Base-by-base conservation (phyloP, 2,329 filamentous ascomycete species). In the Massarina eburnea region DNA sequence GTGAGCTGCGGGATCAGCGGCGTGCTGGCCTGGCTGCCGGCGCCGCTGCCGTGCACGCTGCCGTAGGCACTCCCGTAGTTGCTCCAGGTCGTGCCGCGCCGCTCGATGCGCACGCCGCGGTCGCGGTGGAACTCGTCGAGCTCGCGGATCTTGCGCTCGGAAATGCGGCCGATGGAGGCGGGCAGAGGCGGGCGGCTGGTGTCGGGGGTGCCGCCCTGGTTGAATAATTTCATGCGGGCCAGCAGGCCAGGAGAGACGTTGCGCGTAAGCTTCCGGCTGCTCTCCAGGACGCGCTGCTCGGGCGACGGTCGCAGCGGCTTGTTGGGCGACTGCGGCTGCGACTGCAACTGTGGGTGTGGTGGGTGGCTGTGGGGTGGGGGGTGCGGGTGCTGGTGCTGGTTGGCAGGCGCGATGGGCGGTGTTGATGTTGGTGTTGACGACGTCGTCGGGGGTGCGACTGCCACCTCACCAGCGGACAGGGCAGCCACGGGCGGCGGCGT, bases 21-120 rank as follows among this genome's bases (percentile, higher is more conserved):
- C 41, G 58, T 46, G 38, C 52, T 55, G 37, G 46, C 46, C 45
- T 59, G 59, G 47, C 61, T 61, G 66, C 82, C 82, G 73, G 49
- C 51, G 35, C n/a, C 35, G 19, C 32, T 34, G 32, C 32, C 32
- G 32, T 18, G 17, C 15, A 34, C 19, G 15, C 32, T 34, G 15
- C 32, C 32, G 32, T n/a, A n/a, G 32, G 19, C 15, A 18, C 32
- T 34, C 67, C 82, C 84, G n/a, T n/a, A n/a, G n/a, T n/a, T n/a
- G 74, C 82, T 88, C 86, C 86, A 90, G 58, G 85, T 80, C 62
- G 83, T 82, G 64, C 86, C 86, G 61, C 84, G 80, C 64, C 84
- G 79, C 68, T 84, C 77, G 59, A 88, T 74, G 55, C 73, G 74
- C 54, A 75, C 74, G 53, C 73, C 76, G 62, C 76, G 61, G 48